phyloP scores from a whole-genome alignment of 768 basidiomycete genomes.

The Phylloporus arenicola region DNA sequence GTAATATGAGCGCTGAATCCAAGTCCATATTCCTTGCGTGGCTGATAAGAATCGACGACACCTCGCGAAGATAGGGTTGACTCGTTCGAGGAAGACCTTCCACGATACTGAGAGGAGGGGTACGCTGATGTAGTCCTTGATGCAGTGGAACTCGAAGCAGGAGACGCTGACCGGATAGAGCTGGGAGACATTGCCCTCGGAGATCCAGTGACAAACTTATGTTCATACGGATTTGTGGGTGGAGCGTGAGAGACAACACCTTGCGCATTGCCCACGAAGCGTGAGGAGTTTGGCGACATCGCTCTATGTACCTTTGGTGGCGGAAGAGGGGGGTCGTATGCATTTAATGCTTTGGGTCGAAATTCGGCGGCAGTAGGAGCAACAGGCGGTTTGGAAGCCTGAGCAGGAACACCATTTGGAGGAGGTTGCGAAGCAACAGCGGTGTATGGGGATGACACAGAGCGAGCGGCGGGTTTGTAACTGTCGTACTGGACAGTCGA shows the following conservation, averaged over 20 bases:
- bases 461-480: constrained; percentile 20
- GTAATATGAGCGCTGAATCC: constrained; percentile 14
- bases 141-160: constrained; percentile 34
- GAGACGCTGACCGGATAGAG: constrained; percentile 20
- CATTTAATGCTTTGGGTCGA: constrained; percentile 62
- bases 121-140: constrained; percentile 18
- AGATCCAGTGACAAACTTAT: constrained; percentile 12
- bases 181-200: constrained; percentile 31
- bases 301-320: constrained; percentile 36
- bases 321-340: constrained; percentile 74
- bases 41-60: constrained; percentile 10
- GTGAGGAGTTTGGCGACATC: constrained; percentile 23
- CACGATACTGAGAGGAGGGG: constrained; percentile 22
- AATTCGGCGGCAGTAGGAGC: constrained; percentile 42
- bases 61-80: constrained; percentile 36
- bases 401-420: constrained; percentile 21
- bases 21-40: constrained; percentile 28
- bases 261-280: constrained; percentile 17
- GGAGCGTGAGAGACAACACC: constrained; percentile 6
- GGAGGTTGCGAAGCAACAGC: constrained; percentile 12
- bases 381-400: constrained; percentile 30
- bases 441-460: constrained; percentile 25
- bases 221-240: constrained; percentile 17
- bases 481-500: constrained; percentile 31
- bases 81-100: constrained; percentile 42